Percentiles rank a stretch among this genome's conserved stretches.
Conservation (phyloP, 2,329 filamentous ascomycete species). For the Beauveria pseudobassiana region DNA sequence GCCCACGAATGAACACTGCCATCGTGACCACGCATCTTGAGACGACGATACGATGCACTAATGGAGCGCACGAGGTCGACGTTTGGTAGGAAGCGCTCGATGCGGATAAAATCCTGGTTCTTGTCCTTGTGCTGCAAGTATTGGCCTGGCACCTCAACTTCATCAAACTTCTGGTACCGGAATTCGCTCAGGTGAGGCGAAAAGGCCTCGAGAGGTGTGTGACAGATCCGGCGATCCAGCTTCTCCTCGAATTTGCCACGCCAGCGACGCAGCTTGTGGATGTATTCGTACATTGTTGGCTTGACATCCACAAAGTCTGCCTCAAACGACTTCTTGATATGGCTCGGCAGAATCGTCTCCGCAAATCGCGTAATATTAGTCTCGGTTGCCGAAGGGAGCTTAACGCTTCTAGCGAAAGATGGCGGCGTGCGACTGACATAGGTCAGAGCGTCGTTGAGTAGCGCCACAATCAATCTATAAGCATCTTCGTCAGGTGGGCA, state of each 20-base stretch:
- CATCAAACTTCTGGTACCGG: slow-evolving; percentile 95
- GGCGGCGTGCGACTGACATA: slow-evolving; percentile 84
- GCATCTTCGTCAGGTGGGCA: slow-evolving; percentile 97
- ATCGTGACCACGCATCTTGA: slow-evolving; percentile 96
- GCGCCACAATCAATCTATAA: slow-evolving; percentile 91
- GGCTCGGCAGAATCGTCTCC: slow-evolving; percentile 86
- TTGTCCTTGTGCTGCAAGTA: slow-evolving; percentile 97
- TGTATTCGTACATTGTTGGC: slow-evolving; percentile 97
- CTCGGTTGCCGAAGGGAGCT: slow-evolving; percentile 83
- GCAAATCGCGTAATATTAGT: slow-evolving; percentile 95
- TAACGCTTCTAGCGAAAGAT: slow-evolving; percentile 84
- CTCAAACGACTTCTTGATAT: slow-evolving; percentile 95
- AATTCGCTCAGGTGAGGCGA: slow-evolving; percentile 94
- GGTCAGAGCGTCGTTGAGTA: slow-evolving; percentile 89
- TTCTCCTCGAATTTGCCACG: slow-evolving; percentile 97
- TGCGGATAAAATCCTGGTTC: slow-evolving; percentile 96
- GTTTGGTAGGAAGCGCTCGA: slow-evolving; percentile 91
- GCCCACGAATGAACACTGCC: slow-evolving; percentile 95
- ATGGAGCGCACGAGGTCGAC: slow-evolving; percentile 89
- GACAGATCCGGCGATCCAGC: slow-evolving; percentile 72
- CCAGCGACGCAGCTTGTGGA: slow-evolving; percentile 92
- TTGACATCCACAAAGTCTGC: slow-evolving; percentile 94
- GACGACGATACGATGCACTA: slow-evolving; percentile 80
- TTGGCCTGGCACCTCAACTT: slow-evolving; percentile 95
- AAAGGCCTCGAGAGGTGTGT: slow-evolving; percentile 71